Evolutionary conservation across 768 basidiomycete species (phyloP), one percentile per base, ranked within the genome.

Genomic region (Boletus tomentosulus): DNA sequence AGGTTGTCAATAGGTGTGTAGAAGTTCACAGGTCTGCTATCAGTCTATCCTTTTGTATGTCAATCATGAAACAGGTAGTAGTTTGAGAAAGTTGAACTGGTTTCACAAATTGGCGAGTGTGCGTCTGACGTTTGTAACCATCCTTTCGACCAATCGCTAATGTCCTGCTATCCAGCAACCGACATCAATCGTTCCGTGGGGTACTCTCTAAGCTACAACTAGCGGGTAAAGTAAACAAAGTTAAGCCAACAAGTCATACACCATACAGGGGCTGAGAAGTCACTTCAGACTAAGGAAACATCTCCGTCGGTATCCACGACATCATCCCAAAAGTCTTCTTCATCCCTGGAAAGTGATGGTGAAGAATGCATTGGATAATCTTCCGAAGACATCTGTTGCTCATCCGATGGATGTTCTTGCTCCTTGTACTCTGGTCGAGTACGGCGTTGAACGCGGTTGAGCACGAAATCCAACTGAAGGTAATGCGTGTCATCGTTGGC

Each of bases 401-500:
- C 60, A 28, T 53, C 39, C 50, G 47, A 46, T 46, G 41, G 54
- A 16, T 55, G 48, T 16, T 57, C 62, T 56, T 76, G 72, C 7
- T 71, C 64, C 25, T 57, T 37, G 62, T 57, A 37, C 10, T 69
- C 58, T 41, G 58, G 49, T 45, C 47, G 63, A 50, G 76, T 71
- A 44, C 73, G 74, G n/a, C 83, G 78, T 35, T 65, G 66, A 33
- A 94, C 81, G 8, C 84, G 81, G 25, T 71, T 69, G 22, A 98
- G 78, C 27, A 95, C 78, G 35, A 70, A 74, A 70, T 98, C 96
- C 28, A 98, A 79, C 51, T 84, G 80, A 28, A 74, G 62, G 66
- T 93, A 98, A 69, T 98, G 92, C 22, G 77, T 75, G 53, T 84
- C 78, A 61, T 93, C 83, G 15, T 70, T 71, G 0, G 96, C 93